phyloP scores from a whole-genome alignment of 345 rosid genomes.

The Lagerstroemia speciosa region DNA sequence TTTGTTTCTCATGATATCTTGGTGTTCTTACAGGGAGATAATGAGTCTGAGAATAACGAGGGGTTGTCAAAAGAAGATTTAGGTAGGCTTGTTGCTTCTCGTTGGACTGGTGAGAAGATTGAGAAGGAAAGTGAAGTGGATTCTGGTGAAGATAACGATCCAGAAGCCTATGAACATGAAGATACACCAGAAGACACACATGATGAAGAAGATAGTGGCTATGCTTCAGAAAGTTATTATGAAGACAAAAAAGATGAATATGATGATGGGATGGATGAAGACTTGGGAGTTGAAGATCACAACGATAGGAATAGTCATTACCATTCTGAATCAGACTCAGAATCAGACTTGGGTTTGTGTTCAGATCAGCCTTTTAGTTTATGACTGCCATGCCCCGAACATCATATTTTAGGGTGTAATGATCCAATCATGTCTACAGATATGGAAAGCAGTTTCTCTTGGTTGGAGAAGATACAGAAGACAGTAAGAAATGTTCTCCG shows the following conservation, averaged over 20 bases:
- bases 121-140: slow-evolving; percentile 36
- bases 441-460: slow-evolving; percentile 43
- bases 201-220: slow-evolving; percentile 51
- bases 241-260: slow-evolving; percentile 40
- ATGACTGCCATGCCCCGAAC: not conserved
- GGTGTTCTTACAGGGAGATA: slow-evolving; percentile 29
- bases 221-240: slow-evolving; percentile 62
- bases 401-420: not conserved
- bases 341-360: slow-evolving; percentile 49
- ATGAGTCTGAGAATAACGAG: slow-evolving; percentile 35
- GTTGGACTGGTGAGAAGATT: slow-evolving; percentile 80
- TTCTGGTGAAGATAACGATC: slow-evolving; percentile 24
- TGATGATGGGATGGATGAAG: slow-evolving; percentile 35
- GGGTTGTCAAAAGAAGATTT: slow-evolving; percentile 84
- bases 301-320: slow-evolving; percentile 39
- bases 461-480: slow-evolving; percentile 78
- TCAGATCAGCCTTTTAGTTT: not conserved
- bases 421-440: slow-evolving; percentile 23
- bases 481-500: slow-evolving; percentile 48
- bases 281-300: slow-evolving; percentile 42
- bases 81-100: slow-evolving; percentile 92
- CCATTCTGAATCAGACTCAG: slow-evolving; percentile 41
- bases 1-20: not conserved
- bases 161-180: slow-evolving; percentile 39
- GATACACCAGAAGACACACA: slow-evolving; percentile 27